Evolutionary conservation across 108 stramenopile genomes (phyloP), one percentile per base, ranked within the genome.

Genomic region (Parietichytrium sp.): DNA sequence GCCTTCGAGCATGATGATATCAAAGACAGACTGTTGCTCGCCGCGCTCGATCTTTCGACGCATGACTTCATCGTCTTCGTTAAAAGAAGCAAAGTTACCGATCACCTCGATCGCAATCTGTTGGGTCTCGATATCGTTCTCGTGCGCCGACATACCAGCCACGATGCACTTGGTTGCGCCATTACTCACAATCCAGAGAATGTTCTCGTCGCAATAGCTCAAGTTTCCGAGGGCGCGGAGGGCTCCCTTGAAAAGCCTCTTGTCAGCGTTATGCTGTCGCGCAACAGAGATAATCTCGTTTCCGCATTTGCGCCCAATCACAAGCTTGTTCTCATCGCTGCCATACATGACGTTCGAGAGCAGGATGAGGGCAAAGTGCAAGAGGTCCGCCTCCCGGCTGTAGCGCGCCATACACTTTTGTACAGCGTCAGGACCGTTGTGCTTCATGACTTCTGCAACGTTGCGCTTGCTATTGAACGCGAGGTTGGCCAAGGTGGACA

Each of bases 161-260:
- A 82, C 82, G 48, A 82, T 82, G 38, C n/a, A 81, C 29, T 38
- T 29, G 10, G 82, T 82, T 33, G 79, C 82, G 33, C 48, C 47
- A 30, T 82, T 78, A 38, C 42, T 48, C 31, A 51, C 82, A 31
- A 82, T 25, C 8, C 18, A 49, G 10, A 13, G 49, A n/a, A 82
- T 80, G 33, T 82, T 82, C 36, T 82, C 78, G 30, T 82, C 82
- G 16, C 16, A 4, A 1, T 36, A 78, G 78, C 61, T 42, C 38
- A 80, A 16, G 50, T 82, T 82, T 16, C 82, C 82, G n/a, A 82
- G 7, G 72, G 82, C 82, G 49, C 82, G 55, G 48, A 82, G 49
- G 31, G 82, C 78, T 48, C 42, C 23, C 82, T 82, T 82, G 48
- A 80, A 38, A 12, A 61, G 72, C 42, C 52, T 31, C 20, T 16